Evolutionary conservation across 1,284 basidiomycete species (phyloP).

Genomic region (Irpex sp.): DNA sequence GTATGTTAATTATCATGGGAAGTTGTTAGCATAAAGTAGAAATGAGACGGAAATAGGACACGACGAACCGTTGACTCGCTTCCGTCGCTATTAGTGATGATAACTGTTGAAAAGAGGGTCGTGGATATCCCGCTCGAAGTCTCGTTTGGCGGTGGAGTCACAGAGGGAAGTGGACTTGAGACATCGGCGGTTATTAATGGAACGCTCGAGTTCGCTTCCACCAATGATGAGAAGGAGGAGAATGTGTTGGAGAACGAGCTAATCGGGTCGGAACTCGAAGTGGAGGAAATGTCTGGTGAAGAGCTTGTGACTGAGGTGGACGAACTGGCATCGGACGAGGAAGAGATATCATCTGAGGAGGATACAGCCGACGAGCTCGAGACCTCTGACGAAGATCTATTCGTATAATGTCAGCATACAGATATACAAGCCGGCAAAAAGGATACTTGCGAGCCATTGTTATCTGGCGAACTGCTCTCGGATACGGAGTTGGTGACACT

Average conservation of each 20-base stretch:
- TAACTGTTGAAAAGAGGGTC: conserved; percentile 22
- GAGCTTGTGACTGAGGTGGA: not conserved
- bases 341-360: not conserved
- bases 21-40: not conserved
- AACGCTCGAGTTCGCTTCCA: not conserved
- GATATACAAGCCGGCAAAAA: not conserved
- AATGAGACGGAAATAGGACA: not conserved
- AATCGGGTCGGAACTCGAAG: not conserved
- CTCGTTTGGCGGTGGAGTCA: not conserved
- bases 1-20: not conserved
- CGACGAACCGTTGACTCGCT: conserved; percentile 25
- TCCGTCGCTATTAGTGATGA: conserved; percentile 10
- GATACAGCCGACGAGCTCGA: not conserved
- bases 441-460: not conserved
- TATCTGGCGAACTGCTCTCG: not conserved
- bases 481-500: not conserved
- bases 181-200: not conserved
- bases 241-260: not conserved
- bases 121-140: conserved; percentile 9
- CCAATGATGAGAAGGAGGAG: not conserved
- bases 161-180: not conserved
- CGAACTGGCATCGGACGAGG: not conserved
- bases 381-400: not conserved
- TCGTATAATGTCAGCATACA: not conserved
- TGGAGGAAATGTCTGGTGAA: not conserved